A percentile compares a stretch with the other conserved stretches of the same genome.
Conservation (phyloP, 2,329 filamentous ascomycete species). For the Aaosphaeria pasadenensis region DNA sequence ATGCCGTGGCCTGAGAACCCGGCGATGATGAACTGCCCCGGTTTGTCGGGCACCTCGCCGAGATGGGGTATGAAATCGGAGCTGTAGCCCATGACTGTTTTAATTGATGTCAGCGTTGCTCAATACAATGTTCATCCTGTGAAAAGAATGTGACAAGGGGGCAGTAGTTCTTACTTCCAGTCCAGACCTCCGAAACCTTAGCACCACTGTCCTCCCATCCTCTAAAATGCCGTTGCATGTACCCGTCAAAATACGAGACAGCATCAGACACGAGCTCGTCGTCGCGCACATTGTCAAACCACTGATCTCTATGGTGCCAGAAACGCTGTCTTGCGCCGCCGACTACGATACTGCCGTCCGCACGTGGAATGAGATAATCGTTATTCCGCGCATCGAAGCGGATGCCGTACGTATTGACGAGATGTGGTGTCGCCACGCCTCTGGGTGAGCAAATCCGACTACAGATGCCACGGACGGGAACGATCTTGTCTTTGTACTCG, state of each 20-base stretch:
- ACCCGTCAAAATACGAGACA: constrained; percentile 41
- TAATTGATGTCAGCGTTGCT: background rate
- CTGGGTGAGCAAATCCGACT: constrained; percentile 64
- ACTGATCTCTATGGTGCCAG: constrained; percentile 45
- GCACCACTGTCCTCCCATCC: constrained; percentile 42
- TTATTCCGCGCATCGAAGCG: constrained; percentile 55
- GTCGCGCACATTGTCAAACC: constrained; percentile 61
- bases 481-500: constrained; percentile 65
- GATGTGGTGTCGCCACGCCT: constrained; percentile 28
- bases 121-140: constrained; percentile 17
- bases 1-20: constrained; percentile 75
- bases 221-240: constrained; percentile 33
- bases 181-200: constrained; percentile 58
- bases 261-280: constrained; percentile 56
- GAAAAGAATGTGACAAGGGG: constrained; percentile 9
- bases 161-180: constrained; percentile 48
- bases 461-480: constrained; percentile 71
- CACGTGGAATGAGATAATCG: constrained; percentile 73
- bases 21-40: constrained; percentile 61
- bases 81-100: constrained; percentile 66
- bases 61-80: constrained; percentile 69
- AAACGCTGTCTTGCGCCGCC: constrained; percentile 62
- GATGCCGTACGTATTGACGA: constrained; percentile 63
- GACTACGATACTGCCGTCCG: constrained; percentile 55
- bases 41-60: constrained; percentile 58